Percentiles rank a stretch among this genome's conserved stretches.
Conservation (phyloP, 2,329 filamentous ascomycete species). For the Pyrenophora tritici-repentis region DNA sequence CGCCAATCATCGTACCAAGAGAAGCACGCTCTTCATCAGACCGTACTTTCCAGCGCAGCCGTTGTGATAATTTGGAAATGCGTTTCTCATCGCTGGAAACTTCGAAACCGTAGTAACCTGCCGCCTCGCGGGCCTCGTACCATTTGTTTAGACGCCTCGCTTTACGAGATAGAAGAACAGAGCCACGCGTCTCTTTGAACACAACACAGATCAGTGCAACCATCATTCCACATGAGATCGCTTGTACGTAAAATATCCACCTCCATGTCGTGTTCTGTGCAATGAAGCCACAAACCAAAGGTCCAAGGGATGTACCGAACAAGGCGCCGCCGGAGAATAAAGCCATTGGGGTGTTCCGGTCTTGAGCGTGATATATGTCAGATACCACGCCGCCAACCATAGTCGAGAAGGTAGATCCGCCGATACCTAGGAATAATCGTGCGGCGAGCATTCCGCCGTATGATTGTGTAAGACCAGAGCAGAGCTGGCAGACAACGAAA, state of each 20-base stretch:
- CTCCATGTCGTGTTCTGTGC: slow-evolving; percentile 72
- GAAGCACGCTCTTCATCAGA: slow-evolving; percentile 76
- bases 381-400: slow-evolving; percentile 92
- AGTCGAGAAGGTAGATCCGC: slow-evolving; percentile 78
- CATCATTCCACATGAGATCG: slow-evolving; percentile 68
- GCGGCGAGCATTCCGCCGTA: slow-evolving; percentile 75
- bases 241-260: slow-evolving; percentile 89
- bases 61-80: slow-evolving; percentile 47
- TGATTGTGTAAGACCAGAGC: slow-evolving; percentile 71
- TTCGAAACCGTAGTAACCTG: slow-evolving; percentile 63
- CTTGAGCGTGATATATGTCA: slow-evolving; percentile 78
- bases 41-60: slow-evolving; percentile 79
- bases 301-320: slow-evolving; percentile 78
- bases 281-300: slow-evolving; percentile 72
- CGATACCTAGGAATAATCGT: slow-evolving; percentile 77
- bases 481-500: slow-evolving; percentile 72
- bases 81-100: slow-evolving; percentile 41
- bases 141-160: slow-evolving; percentile 75
- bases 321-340: slow-evolving; percentile 81
- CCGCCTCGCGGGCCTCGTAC: slow-evolving; percentile 73
- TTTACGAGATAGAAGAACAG: slow-evolving; percentile 77
- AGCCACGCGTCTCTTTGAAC: slow-evolving; percentile 82
- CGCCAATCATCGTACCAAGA: slow-evolving; percentile 69
- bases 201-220: slow-evolving; percentile 68
- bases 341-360: slow-evolving; percentile 88